Base-by-base conservation (phyloP, 179 eudicot genomes). In the Carnegiea gigantea region DNA sequence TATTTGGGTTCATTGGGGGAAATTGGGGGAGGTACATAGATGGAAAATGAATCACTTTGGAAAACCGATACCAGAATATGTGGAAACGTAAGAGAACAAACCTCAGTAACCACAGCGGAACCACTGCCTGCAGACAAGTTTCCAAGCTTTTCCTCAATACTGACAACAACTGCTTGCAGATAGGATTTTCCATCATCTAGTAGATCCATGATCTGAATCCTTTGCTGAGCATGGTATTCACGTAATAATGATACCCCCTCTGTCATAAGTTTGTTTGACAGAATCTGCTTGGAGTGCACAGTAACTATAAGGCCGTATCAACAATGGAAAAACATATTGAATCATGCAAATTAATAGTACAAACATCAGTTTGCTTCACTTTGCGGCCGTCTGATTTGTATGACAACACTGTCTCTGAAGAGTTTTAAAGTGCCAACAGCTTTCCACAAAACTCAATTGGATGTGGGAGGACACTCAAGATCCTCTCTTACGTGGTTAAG, bases 181-280 rank as follows among this genome's bases (percentile, higher is more conserved):
- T 90, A 83, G 11, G 86, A 84, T 73, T 86, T 88, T 68, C 88
- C 98, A 78, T 91, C 91, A 77, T 89, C 87, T 76, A 96, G 98
- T 76, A 90, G 75, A 64, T 83, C 87, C 81, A 83, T 79, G 70
- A 96, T 81, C 51, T 88, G 79, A 49, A 70, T 75, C 86, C 83
- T 90, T 83, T 86, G 90, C 86, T 90, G 90, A 60, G 86, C 82
- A 89, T 94, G 95, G 86, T 84, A 87, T 70, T 86, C 85, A 65
- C 82, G 91, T 83, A 96, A 89, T 75, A 86, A 86, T 77, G 90
- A 88, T 81, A 96, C 82, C 83, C 80, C 89, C 84, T 84, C 88
- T 82, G 79, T 81, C 64, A 91, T 80, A 65, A 54, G 86, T 86
- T 88, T 91, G 82, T 84, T 90, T 43, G 85, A 84, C 84, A 82